A percentile compares a stretch with the other conserved stretches of the same genome.
Evolutionary conservation across 768 basidiomycete genomes (phyloP).

Genomic region (Mycena filopes): DNA sequence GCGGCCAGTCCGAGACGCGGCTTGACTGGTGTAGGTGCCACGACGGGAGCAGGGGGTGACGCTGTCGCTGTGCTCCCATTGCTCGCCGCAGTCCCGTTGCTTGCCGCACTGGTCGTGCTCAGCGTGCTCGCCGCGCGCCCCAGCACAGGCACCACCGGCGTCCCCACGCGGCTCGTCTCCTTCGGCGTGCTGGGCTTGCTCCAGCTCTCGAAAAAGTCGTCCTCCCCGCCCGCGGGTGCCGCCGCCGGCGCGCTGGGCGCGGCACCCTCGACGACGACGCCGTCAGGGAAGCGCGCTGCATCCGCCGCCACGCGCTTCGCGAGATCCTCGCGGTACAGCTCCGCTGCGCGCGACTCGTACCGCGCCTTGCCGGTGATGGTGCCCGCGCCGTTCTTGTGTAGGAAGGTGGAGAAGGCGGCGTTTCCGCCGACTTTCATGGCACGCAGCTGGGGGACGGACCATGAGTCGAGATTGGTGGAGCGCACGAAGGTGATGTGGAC

Average conservation of each 20-base stretch:
- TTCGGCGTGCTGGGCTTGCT: constrained; percentile 82
- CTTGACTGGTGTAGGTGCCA: constrained; percentile 41
- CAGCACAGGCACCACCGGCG: constrained; percentile 28
- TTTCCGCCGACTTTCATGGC: constrained; percentile 98
- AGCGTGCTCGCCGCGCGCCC: constrained; percentile 21
- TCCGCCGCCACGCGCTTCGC: constrained; percentile 85
- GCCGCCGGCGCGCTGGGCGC: constrained; percentile 56
- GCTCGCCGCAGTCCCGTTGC: constrained; percentile 4
- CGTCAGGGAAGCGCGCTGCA: constrained; percentile 73
- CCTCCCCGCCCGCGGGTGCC: constrained; percentile 62
- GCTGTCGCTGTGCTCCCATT: constrained; percentile 1
- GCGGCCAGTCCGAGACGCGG: constrained; percentile 31
- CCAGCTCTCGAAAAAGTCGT: constrained; percentile 98
- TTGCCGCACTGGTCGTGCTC: constrained; percentile 1
- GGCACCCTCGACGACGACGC: constrained; percentile 87
- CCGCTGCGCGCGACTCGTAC: constrained; percentile 86
- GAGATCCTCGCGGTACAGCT: constrained; percentile 93
- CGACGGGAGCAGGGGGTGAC: constrained; percentile 41
- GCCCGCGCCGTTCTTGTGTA: constrained; percentile 83
- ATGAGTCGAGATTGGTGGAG: constrained; percentile 95
- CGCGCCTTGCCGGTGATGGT: constrained; percentile 84
- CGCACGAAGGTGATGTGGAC: constrained; percentile 98
- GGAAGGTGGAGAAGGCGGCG: constrained; percentile 86
- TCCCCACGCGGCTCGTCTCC: constrained; percentile 34
- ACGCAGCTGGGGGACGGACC: constrained; percentile 91